Conservation (phyloP, 148 eudicot genomes). For the Rhododendron mucronatum region DNA sequence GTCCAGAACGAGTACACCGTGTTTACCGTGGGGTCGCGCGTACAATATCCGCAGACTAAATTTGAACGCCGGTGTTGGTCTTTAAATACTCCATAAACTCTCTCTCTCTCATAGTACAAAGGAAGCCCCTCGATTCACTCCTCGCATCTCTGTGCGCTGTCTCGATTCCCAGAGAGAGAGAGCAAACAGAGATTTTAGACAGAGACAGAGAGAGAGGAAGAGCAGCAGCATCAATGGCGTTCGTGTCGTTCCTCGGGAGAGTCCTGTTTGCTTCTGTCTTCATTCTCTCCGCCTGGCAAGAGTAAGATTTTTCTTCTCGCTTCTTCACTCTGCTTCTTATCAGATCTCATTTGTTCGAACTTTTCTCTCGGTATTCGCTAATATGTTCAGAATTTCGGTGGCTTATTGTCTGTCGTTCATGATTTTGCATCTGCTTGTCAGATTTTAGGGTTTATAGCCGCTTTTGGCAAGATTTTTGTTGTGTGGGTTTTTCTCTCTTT, state of each 20-base stretch:
- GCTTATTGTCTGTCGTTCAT: neutral
- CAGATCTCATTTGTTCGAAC: slow-evolving; percentile 28
- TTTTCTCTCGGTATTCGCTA: neutral
- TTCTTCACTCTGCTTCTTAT: neutral
- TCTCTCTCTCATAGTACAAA: neutral
- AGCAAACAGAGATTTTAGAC: neutral
- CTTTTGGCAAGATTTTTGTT: neutral
- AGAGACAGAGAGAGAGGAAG: slow-evolving; percentile 18
- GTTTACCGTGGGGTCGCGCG: neutral
- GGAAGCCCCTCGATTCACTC: slow-evolving; percentile 9
- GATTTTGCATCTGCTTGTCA: neutral
- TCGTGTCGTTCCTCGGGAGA: slow-evolving; percentile 66
- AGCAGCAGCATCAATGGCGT: slow-evolving; percentile 42
- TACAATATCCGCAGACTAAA: neutral
- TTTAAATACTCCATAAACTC: neutral
- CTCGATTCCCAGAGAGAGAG: neutral
- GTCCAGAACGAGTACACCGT: neutral
- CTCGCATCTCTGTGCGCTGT: slow-evolving; percentile 19
- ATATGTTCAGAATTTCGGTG: neutral
- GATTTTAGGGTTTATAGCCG: neutral
- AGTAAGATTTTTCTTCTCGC: slow-evolving; percentile 31
- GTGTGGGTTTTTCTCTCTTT: too few relatives aligned
- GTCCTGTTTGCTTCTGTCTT: slow-evolving; percentile 71
- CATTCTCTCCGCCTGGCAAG: slow-evolving; percentile 79
- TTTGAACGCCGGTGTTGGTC: neutral